These are phyloP conservation scores for Closterium sp. DNA, from an alignment of 139 green algal species.

Conservation along the genomic window DNA sequence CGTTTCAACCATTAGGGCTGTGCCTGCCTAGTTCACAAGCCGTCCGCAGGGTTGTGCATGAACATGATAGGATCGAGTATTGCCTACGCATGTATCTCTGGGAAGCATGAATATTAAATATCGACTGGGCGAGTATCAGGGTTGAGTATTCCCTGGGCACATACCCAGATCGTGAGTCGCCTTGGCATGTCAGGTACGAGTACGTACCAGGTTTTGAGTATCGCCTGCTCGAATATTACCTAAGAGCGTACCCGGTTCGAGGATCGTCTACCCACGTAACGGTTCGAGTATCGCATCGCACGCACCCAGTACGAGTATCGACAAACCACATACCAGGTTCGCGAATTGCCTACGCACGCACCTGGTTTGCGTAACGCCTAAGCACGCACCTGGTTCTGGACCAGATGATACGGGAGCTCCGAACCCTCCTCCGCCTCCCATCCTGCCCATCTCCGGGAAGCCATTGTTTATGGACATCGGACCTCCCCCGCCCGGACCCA, in stretches of 20 bases:
- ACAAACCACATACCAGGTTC: neutral
- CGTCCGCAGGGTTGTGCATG: too few species aligned
- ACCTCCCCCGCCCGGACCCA: neutral
- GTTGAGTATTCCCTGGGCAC: neutral
- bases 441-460: neutral
- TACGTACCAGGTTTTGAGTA: neutral
- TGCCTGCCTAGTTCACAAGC: neutral
- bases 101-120: neutral
- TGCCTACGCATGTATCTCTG: neutral
- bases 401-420: neutral
- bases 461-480: conserved; percentile 35
- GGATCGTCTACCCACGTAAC: too few species aligned
- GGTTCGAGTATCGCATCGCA: too few species aligned
- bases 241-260: too few species aligned
- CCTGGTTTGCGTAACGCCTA: neutral
- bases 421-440: conserved; percentile 20
- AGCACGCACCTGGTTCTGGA: neutral
- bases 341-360: neutral
- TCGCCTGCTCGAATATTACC: too few species aligned
- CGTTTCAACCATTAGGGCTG: neutral
- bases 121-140: neutral
- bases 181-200: too few species aligned
- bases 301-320: too few species aligned
- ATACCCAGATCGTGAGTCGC: neutral
- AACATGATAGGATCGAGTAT: neutral